Conservation (phyloP, 108 stramenopile species). For the Mediolabrus comicus region DNA sequence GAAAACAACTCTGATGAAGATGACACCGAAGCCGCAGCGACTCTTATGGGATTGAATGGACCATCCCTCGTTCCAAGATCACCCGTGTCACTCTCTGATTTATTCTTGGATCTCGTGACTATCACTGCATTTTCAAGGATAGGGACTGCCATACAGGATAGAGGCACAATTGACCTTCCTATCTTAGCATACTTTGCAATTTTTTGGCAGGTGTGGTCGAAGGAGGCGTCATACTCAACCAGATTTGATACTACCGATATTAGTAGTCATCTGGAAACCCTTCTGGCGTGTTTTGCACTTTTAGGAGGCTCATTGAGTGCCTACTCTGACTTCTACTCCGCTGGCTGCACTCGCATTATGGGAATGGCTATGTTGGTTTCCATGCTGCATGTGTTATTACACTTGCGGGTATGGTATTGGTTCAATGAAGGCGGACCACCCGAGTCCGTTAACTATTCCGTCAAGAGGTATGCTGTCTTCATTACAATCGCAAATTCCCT, state of each 20-base stretch:
- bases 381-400: constrained; percentile 55
- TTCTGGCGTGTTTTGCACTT: constrained; percentile 79
- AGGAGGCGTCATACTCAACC: constrained; percentile 73
- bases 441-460: constrained; percentile 47
- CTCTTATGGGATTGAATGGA: constrained; percentile 4
- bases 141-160: constrained; percentile 63
- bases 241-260: constrained; percentile 83
- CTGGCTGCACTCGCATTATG: constrained; percentile 71
- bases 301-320: constrained; percentile 69
- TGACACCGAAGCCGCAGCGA: neutral
- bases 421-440: constrained; percentile 34
- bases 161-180: constrained; percentile 49
- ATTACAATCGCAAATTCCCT: constrained; percentile 52
- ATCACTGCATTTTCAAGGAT: constrained; percentile 82
- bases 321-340: constrained; percentile 53
- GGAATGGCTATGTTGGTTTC: constrained; percentile 68
- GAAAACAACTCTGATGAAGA: constrained; percentile 6
- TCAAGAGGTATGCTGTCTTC: constrained; percentile 61
- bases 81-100: constrained; percentile 63
- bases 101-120: constrained; percentile 77
- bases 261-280: constrained; percentile 61
- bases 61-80: constrained; percentile 30
- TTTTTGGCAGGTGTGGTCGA: constrained; percentile 83
- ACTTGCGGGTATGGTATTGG: constrained; percentile 64
- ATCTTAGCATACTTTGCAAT: constrained; percentile 76